These are phyloP conservation scores for Metschnikowia proteae DNA, from an alignment of 805 yeast species.

Conservation along the genomic window DNA sequence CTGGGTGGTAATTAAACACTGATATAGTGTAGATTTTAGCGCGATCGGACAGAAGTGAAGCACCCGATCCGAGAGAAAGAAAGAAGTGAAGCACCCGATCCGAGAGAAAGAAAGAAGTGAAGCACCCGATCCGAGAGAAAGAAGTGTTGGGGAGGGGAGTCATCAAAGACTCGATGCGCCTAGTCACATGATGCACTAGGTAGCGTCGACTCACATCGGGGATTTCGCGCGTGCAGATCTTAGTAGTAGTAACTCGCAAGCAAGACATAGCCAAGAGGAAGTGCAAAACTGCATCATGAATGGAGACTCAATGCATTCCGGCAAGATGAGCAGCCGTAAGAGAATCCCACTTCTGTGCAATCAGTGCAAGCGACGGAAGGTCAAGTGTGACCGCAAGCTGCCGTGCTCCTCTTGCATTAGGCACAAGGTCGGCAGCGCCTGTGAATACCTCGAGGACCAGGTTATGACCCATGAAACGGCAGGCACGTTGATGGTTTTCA, in stretches of 20 bases:
- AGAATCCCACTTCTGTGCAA: conserved; percentile 30
- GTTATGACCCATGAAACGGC: conserved; percentile 5
- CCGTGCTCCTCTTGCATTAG: conserved; percentile 35
- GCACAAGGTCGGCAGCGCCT: conserved; percentile 21
- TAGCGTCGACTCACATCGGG: not conserved
- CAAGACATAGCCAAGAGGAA: not conserved
- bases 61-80: too few relatives aligned
- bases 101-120: too few relatives aligned
- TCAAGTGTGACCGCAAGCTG: conserved; percentile 34
- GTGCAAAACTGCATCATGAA: not conserved
- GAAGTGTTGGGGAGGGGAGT: too few relatives aligned
- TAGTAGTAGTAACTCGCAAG: not conserved
- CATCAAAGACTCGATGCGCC: too few relatives aligned
- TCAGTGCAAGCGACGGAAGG: conserved; percentile 34
- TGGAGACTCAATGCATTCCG: not conserved
- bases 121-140: too few relatives aligned
- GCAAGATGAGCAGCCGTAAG: conserved; percentile 2
- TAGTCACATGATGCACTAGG: not conserved
- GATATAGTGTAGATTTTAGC: too few relatives aligned
- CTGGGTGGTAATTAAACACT: too few relatives aligned
- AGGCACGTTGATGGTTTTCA: conserved; percentile 6
- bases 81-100: too few relatives aligned
- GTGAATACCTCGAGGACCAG: conserved; percentile 24
- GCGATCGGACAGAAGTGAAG: too few relatives aligned
- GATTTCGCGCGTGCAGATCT: not conserved